A percentile compares a stretch with the other conserved stretches of the same genome.
Evolutionary conservation across 768 basidiomycete genomes (phyloP).

Genomic region (Suillus americanus): DNA sequence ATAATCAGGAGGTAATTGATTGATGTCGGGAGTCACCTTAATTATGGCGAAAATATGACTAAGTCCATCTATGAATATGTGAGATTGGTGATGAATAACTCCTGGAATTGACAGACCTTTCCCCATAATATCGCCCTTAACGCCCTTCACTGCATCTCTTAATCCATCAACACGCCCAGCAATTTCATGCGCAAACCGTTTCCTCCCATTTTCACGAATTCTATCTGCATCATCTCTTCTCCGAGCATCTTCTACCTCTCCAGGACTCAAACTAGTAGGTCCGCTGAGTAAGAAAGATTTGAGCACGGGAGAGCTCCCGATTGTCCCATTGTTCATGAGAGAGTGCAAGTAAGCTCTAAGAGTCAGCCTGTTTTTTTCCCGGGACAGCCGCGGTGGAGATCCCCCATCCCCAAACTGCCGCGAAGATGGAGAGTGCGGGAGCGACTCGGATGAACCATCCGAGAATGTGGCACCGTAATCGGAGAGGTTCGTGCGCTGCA

Average conservation of each 20-base stretch:
- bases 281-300: constrained; percentile 81
- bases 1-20: constrained; percentile 80
- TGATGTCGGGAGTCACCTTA: constrained; percentile 73
- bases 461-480: constrained; percentile 3
- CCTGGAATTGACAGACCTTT: constrained; percentile 50
- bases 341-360: constrained; percentile 89
- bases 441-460: constrained; percentile 33
- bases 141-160: constrained; percentile 76
- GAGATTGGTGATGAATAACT: constrained; percentile 7
- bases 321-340: constrained; percentile 64
- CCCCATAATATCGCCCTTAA: constrained; percentile 93
- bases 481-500: constrained; percentile 49
- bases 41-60: constrained; percentile 87
- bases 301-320: constrained; percentile 87
- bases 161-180: constrained; percentile 83
- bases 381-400: constrained; percentile 57
- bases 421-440: constrained; percentile 73
- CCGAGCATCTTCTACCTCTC: constrained; percentile 78
- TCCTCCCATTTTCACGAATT: constrained; percentile 83
- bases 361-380: constrained; percentile 95
- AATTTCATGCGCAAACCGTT: constrained; percentile 84
- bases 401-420: constrained; percentile 72
- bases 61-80: constrained; percentile 66
- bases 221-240: constrained; percentile 87
- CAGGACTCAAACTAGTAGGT: constrained; percentile 62